A percentile compares a stretch with the other conserved stretches of the same genome.
These are phyloP conservation scores for Trichoderma lentiforme DNA, from an alignment of 2,329 filamentous ascomycete species.

Conservation along the genomic window DNA sequence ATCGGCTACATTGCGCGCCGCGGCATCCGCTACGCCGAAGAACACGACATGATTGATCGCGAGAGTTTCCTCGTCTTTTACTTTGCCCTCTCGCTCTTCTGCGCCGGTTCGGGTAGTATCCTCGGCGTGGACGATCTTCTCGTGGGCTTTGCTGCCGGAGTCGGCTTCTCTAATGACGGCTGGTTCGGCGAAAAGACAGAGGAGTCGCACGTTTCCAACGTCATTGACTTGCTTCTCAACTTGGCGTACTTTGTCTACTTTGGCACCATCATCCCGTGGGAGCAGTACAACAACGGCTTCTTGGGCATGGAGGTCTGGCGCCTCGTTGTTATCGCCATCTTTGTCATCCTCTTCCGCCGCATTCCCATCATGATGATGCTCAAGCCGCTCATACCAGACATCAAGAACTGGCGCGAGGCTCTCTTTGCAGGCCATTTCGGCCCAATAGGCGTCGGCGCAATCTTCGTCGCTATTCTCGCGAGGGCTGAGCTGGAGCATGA, in stretches of 20 bases:
- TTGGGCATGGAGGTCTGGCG: conserved; percentile 83
- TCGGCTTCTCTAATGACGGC: conserved; percentile 98
- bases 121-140: conserved; percentile 90
- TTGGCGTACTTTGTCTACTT: conserved; percentile 98
- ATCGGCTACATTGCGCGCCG: conserved; percentile 89
- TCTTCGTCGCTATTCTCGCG: conserved; percentile 91
- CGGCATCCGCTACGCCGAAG: conserved; percentile 83
- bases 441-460: conserved; percentile 93
- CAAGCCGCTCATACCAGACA: conserved; percentile 90
- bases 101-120: conserved; percentile 87
- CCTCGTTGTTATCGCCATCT: conserved; percentile 85
- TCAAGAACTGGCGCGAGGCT: conserved; percentile 97
- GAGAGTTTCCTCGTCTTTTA: conserved; percentile 99
- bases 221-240: conserved; percentile 95
- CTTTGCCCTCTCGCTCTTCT: conserved; percentile 93
- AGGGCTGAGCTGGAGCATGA: conserved; percentile 84
- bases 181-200: conserved; percentile 99
- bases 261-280: conserved; percentile 95
- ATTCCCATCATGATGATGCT: conserved; percentile 91
- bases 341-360: conserved; percentile 92
- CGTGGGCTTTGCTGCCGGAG: conserved; percentile 89
- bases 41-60: conserved; percentile 81
- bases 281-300: conserved; percentile 73
- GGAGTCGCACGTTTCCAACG: conserved; percentile 97
- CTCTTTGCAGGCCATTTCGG: conserved; percentile 97